Percentiles rank a stretch among this genome's conserved stretches.
These are phyloP conservation scores for Oryza coarctata DNA, from an alignment of 176 grass and related monocot genomes.

Conservation along the genomic window DNA sequence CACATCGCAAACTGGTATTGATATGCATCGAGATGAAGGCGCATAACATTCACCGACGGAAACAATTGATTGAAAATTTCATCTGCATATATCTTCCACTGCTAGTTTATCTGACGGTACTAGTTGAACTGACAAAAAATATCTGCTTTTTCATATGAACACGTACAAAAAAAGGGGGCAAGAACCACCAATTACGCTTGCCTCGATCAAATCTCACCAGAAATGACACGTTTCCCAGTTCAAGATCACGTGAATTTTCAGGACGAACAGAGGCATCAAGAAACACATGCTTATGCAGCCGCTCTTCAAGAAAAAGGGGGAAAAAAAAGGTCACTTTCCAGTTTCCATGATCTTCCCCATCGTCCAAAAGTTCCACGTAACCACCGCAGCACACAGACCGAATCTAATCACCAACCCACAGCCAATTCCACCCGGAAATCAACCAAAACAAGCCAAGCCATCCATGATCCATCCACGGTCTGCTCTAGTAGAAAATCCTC, in stretches of 20 bases:
- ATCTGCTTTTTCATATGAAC: not conserved
- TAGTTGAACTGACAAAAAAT: not conserved
- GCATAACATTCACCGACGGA: not conserved
- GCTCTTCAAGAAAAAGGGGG: not conserved
- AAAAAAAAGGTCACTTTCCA: not conserved
- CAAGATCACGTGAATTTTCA: not conserved
- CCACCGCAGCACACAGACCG: not conserved
- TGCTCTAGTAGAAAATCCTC: not conserved
- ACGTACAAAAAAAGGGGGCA: not conserved
- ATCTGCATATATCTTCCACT: not conserved
- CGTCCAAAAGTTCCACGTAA: not conserved
- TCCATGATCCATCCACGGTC: not conserved
- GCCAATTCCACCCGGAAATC: not conserved
- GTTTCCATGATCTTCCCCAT: not conserved
- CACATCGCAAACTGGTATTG: not conserved
- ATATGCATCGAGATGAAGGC: not conserved
- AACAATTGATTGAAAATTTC: not conserved
- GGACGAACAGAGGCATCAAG: not conserved
- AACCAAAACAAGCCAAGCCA: not conserved
- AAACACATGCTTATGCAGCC: not conserved
- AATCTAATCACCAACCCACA: not conserved
- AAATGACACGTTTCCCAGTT: not conserved
- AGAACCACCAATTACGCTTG: not conserved
- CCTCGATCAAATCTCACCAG: not conserved
- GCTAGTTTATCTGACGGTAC: not conserved